A percentile compares a stretch with the other conserved stretches of the same genome.
Evolutionary conservation across 768 basidiomycete species (phyloP).

Genomic region (Tephrocybe sp.): DNA sequence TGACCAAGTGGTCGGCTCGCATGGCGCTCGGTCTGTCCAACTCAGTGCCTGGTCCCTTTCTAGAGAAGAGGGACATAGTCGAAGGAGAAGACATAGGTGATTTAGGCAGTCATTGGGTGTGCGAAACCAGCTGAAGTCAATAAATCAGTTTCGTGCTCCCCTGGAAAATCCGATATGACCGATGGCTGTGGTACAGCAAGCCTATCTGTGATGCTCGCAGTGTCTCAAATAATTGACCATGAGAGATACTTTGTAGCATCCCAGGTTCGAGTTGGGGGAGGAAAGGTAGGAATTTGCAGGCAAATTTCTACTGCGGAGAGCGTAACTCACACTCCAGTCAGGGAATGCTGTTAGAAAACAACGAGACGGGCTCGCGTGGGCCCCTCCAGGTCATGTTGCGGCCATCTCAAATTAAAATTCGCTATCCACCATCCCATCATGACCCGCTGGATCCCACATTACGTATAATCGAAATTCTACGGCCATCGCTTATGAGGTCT

Average conservation of each 20-base stretch:
- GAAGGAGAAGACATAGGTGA: slow-evolving; percentile 50
- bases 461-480: slow-evolving; percentile 52
- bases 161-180: slow-evolving; percentile 45
- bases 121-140: no score
- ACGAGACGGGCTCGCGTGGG: slow-evolving; percentile 14
- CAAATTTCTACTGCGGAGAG: not conserved
- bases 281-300: slow-evolving; percentile 35
- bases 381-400: slow-evolving; percentile 29
- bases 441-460: slow-evolving; percentile 38
- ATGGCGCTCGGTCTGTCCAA: slow-evolving; percentile 63
- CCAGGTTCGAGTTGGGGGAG: slow-evolving; percentile 49
- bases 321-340: slow-evolving; percentile 12
- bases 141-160: slow-evolving; percentile 5
- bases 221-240: slow-evolving; percentile 35
- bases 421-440: slow-evolving; percentile 29
- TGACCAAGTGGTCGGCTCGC: slow-evolving; percentile 67
- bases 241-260: slow-evolving; percentile 44
- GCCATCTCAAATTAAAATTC: slow-evolving; percentile 48
- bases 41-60: slow-evolving; percentile 53
- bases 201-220: slow-evolving; percentile 30
- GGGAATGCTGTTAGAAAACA: slow-evolving; percentile 30
- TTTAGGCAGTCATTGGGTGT: no score
- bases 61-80: slow-evolving; percentile 37
- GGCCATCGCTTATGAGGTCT: slow-evolving; percentile 44
- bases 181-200: slow-evolving; percentile 56